A percentile compares a stretch with the other conserved stretches of the same genome.
Conservation (phyloP, 2,329 filamentous ascomycete species). For the Fusarium metavorans region DNA sequence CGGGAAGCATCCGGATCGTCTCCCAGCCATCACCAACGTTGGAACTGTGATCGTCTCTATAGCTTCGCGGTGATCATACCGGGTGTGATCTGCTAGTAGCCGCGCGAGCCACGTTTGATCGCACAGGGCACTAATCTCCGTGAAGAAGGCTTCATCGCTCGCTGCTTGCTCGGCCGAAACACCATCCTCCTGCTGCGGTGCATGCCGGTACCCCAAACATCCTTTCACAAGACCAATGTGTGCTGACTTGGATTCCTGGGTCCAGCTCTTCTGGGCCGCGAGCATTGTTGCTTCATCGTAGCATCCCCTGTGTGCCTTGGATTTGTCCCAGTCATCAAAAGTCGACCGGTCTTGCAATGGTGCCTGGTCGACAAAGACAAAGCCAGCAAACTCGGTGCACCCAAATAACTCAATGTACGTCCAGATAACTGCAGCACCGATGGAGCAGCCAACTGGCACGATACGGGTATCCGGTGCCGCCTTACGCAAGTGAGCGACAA, state of each 20-base stretch:
- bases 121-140: conserved; percentile 41
- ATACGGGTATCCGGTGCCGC: conserved; percentile 28
- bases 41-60: conserved; percentile 42
- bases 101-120: conserved; percentile 44
- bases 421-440: conserved; percentile 46
- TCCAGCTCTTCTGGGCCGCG: conserved; percentile 42
- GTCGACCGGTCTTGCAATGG: conserved; percentile 42
- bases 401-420: conserved; percentile 44
- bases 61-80: conserved; percentile 44
- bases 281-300: conserved; percentile 42
- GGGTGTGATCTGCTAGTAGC: conserved; percentile 43
- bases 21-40: conserved; percentile 43
- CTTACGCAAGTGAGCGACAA: conserved; percentile 37
- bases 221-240: conserved; percentile 42
- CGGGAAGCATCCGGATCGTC: conserved; percentile 43
- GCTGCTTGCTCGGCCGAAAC: conserved; percentile 38
- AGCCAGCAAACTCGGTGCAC: conserved; percentile 39
- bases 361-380: conserved; percentile 46
- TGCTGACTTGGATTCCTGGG: conserved; percentile 35
- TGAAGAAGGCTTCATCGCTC: conserved; percentile 43
- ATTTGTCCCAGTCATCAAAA: conserved; percentile 40
- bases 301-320: conserved; percentile 41
- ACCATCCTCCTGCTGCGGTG: conserved; percentile 33
- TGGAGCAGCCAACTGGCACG: conserved; percentile 44
- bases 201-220: conserved; percentile 42